Evolutionary conservation across 2,329 filamentous ascomycete species (phyloP).

Genomic region (Penicillium decumbens): DNA sequence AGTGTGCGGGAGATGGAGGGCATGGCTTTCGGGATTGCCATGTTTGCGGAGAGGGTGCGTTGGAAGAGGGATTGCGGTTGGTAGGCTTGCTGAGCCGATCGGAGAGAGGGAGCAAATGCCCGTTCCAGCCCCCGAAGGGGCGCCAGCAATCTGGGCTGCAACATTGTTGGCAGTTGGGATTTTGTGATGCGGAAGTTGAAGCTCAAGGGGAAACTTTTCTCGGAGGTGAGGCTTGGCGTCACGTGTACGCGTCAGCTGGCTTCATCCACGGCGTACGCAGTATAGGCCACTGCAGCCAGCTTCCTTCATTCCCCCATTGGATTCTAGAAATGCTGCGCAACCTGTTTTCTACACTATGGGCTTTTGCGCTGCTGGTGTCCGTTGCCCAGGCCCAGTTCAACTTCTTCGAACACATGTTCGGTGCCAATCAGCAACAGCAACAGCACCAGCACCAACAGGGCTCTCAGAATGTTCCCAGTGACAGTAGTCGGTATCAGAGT

Average conservation of each 20-base stretch:
- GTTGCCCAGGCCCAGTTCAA: conserved; percentile 74
- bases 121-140: conserved; percentile 39
- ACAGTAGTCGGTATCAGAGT: conserved; percentile 72
- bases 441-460: conserved; percentile 49
- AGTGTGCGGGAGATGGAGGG: conserved; percentile 29
- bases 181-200: conserved; percentile 16
- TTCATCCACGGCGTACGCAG: conserved; percentile 15
- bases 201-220: conserved; percentile 29
- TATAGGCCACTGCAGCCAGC: conserved; percentile 4
- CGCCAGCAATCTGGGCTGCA: conserved; percentile 41
- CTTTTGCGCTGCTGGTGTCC: conserved; percentile 57
- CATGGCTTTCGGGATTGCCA: conserved; percentile 24
- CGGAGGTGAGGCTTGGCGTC: conserved; percentile 26
- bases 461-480: conserved; percentile 73
- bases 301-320: neutral
- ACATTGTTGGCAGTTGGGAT: conserved; percentile 31
- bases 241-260: conserved; percentile 31
- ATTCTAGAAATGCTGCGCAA: conserved; percentile 24
- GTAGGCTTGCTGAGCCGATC: conserved; percentile 25
- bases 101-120: conserved; percentile 30
- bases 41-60: conserved; percentile 27
- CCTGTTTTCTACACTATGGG: conserved; percentile 29
- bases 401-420: conserved; percentile 98
- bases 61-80: conserved; percentile 29
- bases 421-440: conserved; percentile 55